phyloP scores from a whole-genome alignment of 495 filamentous ascomycete species.

The Cercophora newfieldiana region DNA sequence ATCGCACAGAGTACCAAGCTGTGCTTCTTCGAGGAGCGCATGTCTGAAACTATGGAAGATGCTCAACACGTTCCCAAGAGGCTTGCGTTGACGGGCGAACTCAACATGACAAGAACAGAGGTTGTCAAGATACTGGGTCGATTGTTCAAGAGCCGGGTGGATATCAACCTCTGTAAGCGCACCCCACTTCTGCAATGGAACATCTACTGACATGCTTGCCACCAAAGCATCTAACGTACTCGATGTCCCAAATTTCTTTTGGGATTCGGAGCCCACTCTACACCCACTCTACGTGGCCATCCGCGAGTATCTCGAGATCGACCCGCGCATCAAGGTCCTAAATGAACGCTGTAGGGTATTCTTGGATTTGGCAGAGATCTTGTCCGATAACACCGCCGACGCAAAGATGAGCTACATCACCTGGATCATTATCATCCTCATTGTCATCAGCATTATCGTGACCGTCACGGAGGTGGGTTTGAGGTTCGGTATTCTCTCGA shows the following conservation, averaged over 20 bases:
- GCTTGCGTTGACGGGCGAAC: conserved; percentile 81
- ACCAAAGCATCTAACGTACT: conserved; percentile 86
- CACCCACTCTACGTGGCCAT: conserved; percentile 94
- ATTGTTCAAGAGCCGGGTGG: conserved; percentile 90
- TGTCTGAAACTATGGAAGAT: conserved; percentile 90
- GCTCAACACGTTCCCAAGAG: conserved; percentile 88
- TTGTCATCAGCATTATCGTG: conserved; percentile 84
- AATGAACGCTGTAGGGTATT: conserved; percentile 98
- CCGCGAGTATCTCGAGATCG: conserved; percentile 97
- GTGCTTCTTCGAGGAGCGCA: conserved; percentile 94
- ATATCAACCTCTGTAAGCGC: conserved; percentile 92
- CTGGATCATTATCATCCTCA: conserved; percentile 97
- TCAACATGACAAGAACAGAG: conserved; percentile 90
- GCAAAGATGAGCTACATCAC: conserved; percentile 92
- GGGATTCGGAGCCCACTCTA: conserved; percentile 92
- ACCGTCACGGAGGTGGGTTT: conserved; percentile 88
- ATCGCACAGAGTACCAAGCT: conserved; percentile 98
- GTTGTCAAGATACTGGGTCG: conserved; percentile 88
- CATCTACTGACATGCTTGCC: conserved; percentile 10
- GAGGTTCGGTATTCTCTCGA: conserved; percentile 74
- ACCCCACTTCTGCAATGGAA: background rate
- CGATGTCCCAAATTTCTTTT: conserved; percentile 98
- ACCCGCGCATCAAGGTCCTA: conserved; percentile 87
- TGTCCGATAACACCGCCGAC: conserved; percentile 88
- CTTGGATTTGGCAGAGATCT: conserved; percentile 92